Percentiles rank a stretch among this genome's conserved stretches.
These are phyloP conservation scores for Aspergillus viridinutans DNA, from an alignment of 2,329 filamentous ascomycete species.

Conservation along the genomic window DNA sequence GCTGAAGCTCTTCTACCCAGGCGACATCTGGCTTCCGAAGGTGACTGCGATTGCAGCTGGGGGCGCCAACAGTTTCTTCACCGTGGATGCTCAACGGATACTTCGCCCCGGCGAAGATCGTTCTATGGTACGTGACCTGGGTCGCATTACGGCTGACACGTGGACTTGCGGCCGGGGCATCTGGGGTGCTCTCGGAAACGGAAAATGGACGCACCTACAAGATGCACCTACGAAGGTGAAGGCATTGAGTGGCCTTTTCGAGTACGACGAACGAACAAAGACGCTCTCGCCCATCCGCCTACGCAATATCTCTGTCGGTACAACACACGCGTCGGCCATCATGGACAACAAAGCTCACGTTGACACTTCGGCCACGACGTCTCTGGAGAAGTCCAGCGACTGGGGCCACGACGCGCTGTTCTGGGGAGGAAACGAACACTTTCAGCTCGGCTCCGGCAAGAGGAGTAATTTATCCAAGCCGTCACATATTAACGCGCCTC, in stretches of 20 bases:
- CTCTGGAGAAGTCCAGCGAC: conserved; percentile 67
- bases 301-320: conserved; percentile 67
- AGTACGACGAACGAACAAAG: conserved; percentile 74
- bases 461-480: conserved; percentile 74
- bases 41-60: conserved; percentile 81
- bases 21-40: conserved; percentile 57
- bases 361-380: conserved; percentile 46
- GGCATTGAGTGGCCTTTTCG: conserved; percentile 73
- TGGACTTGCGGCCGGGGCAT: conserved; percentile 88
- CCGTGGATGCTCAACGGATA: conserved; percentile 69
- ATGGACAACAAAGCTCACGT: conserved; percentile 77
- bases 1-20: conserved; percentile 67
- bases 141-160: conserved; percentile 66
- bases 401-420: conserved; percentile 86
- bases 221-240: conserved; percentile 74
- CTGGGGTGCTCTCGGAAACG: conserved; percentile 75
- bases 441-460: conserved; percentile 88
- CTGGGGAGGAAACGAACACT: conserved; percentile 94
- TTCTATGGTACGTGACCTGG: conserved; percentile 42
- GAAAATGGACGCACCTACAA: conserved; percentile 85
- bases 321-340: conserved; percentile 75
- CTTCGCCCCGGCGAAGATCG: conserved; percentile 43
- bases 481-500: conserved; percentile 73
- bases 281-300: conserved; percentile 73
- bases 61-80: conserved; percentile 82